Evolutionary conservation across 2,329 filamentous ascomycete genomes (phyloP).

Genomic region (Talaromyces funiculosus): DNA sequence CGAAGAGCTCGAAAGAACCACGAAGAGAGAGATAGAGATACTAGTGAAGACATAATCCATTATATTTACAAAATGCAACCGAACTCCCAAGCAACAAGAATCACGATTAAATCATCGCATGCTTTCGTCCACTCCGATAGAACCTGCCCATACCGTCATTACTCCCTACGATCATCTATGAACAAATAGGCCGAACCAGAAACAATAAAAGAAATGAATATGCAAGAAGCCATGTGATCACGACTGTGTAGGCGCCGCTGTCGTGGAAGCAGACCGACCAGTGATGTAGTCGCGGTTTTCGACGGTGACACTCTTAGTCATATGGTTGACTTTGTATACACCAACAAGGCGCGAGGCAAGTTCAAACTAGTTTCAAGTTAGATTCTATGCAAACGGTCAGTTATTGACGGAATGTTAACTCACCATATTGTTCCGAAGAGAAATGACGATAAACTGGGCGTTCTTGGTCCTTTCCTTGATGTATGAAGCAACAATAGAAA

Average conservation of each 20-base stretch:
- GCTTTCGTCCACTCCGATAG: background rate
- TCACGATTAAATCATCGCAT: background rate
- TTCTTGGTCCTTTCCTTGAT: constrained; percentile 99
- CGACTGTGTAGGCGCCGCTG: constrained; percentile 9
- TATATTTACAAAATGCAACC: constrained; percentile 1
- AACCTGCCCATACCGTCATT: background rate
- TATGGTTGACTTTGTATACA: constrained; percentile 99
- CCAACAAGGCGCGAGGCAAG: constrained; percentile 90
- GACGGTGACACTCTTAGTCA: constrained; percentile 88
- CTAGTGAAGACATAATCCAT: background rate
- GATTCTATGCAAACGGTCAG: background rate
- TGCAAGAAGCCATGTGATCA: background rate
- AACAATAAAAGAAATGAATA: background rate
- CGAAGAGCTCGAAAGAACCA: background rate
- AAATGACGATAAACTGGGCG: constrained; percentile 98
- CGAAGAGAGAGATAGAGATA: background rate
- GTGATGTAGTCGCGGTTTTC: constrained; percentile 74
- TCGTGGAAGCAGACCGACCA: constrained; percentile 17
- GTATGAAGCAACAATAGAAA: constrained; percentile 96
- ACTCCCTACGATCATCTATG: background rate
- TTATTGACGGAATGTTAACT: constrained; percentile 3
- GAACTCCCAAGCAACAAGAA: background rate
- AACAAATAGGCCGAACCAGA: background rate
- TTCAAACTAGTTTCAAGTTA: constrained; percentile 60
- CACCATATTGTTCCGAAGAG: constrained; percentile 92